These are phyloP conservation scores for Xylaria nigripes DNA, from an alignment of 495 filamentous ascomycete species.

Conservation along the genomic window DNA sequence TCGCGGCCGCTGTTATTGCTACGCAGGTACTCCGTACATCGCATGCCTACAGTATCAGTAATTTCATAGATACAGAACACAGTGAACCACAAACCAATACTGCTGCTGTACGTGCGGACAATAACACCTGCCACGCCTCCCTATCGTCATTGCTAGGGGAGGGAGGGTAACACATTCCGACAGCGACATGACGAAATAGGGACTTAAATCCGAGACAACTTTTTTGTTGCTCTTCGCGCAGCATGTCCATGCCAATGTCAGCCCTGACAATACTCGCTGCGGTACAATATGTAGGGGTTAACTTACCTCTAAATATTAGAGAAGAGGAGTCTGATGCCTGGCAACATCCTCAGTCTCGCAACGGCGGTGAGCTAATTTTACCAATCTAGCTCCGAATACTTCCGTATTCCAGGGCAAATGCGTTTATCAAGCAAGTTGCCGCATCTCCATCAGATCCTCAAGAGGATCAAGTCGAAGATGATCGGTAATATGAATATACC, in stretches of 20 bases:
- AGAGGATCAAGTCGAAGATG: background rate
- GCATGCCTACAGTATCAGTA: constrained; percentile 4
- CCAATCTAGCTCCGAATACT: background rate
- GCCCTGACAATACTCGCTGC: constrained; percentile 4
- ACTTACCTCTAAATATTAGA: background rate
- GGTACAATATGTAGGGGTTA: background rate
- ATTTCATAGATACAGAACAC: background rate
- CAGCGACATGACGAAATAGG: constrained; percentile 6
- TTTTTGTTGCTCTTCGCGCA: background rate
- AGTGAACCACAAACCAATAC: background rate
- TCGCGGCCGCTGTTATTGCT: background rate
- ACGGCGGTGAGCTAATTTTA: constrained; percentile 9
- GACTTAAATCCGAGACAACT: constrained; percentile 8
- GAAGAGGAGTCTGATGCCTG: background rate
- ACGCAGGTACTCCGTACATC: background rate
- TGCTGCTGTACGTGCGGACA: background rate
- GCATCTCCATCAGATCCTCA: too few relatives aligned
- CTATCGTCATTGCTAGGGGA: background rate
- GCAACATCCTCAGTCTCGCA: background rate
- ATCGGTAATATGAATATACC: background rate
- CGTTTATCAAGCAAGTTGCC: background rate
- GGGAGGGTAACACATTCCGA: background rate
- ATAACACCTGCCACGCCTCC: background rate
- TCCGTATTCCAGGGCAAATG: background rate
- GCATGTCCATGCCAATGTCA: background rate